phyloP scores from a whole-genome alignment of 1,284 basidiomycete genomes.

The Wolfiporia cocos region DNA sequence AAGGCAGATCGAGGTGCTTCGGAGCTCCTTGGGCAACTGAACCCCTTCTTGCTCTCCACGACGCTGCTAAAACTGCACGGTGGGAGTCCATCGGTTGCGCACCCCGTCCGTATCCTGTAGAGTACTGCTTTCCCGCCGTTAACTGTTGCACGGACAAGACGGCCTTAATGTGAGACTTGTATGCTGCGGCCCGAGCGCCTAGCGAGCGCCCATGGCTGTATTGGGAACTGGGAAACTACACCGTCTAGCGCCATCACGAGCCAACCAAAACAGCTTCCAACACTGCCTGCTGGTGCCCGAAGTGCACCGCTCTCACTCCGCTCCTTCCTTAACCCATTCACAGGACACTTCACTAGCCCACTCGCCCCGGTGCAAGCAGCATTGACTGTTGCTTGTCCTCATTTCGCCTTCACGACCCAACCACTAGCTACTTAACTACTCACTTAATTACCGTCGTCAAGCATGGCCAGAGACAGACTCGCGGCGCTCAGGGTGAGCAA shows the following conservation, averaged over 20 bases:
- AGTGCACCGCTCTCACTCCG: conserved; percentile 5
- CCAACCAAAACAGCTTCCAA: conserved; percentile 5
- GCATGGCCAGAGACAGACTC: conserved; percentile 78
- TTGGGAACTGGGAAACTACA: too few species aligned
- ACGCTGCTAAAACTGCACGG: too few species aligned
- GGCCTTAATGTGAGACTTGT: too few species aligned
- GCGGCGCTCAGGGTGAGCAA: conserved; percentile 69
- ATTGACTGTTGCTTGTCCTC: conserved; percentile 26
- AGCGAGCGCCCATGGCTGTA: not conserved
- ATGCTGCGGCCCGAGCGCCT: too few species aligned
- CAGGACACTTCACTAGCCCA: conserved; percentile 9
- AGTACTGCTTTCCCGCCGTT: too few species aligned
- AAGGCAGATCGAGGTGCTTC: conserved; percentile 75
- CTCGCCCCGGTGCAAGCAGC: conserved; percentile 17
- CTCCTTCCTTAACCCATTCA: conserved; percentile 9
- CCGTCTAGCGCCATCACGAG: conserved; percentile 2
- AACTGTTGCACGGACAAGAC: too few species aligned
- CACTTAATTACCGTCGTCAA: conserved; percentile 20
- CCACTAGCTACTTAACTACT: conserved; percentile 13
- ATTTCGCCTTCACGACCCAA: conserved; percentile 5
- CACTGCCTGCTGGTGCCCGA: conserved; percentile 6
- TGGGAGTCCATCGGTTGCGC: too few species aligned
- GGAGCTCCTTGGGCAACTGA: conserved; percentile 35
- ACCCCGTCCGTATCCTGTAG: too few species aligned
- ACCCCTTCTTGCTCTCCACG: too few species aligned